These are phyloP conservation scores for Pichia californica DNA, from an alignment of 805 yeast genomes.

Conservation along the genomic window DNA sequence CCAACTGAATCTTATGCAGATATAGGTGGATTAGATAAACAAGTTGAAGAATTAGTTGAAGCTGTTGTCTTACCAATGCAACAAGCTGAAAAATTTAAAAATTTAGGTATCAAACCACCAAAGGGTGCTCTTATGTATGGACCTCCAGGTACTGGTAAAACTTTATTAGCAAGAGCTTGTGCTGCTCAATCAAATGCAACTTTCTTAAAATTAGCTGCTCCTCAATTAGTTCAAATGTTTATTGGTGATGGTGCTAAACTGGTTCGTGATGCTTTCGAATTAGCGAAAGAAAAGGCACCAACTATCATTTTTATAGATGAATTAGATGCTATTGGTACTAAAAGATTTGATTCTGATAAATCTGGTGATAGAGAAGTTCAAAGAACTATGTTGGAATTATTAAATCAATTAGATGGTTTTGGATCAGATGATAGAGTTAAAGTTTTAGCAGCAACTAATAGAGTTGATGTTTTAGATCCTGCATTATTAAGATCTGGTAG, in stretches of 20 bases:
- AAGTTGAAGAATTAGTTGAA: constrained; percentile 95
- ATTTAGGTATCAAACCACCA: constrained; percentile 93
- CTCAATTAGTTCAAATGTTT: constrained; percentile 96
- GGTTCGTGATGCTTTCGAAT: constrained; percentile 94
- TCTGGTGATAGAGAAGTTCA: constrained; percentile 98
- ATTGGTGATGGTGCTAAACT: constrained; percentile 98
- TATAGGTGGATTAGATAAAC: constrained; percentile 97
- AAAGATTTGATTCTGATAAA: constrained; percentile 94
- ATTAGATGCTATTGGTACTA: constrained; percentile 97
- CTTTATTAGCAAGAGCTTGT: constrained; percentile 94
- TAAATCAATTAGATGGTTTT: constrained; percentile 96
- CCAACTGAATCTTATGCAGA: constrained; percentile 97
- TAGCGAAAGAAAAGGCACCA: constrained; percentile 98
- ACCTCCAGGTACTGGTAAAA: constrained; percentile 99
- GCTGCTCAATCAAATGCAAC: constrained; percentile 99
- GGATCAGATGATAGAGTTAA: constrained; percentile 96
- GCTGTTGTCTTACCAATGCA: constrained; percentile 98
- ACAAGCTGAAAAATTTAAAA: constrained; percentile 93
- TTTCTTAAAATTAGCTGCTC: constrained; percentile 92
- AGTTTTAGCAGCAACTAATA: constrained; percentile 95
- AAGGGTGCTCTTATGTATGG: constrained; percentile 99
- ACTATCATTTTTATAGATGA: constrained; percentile 97
- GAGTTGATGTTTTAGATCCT: constrained; percentile 98
- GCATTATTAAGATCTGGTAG: constrained; percentile 96
- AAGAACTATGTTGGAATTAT: constrained; percentile 96